Percentiles rank a stretch among this genome's conserved stretches.
Conservation (phyloP, 2,329 filamentous ascomycete genomes). For the Akanthomyces muscarius region DNA sequence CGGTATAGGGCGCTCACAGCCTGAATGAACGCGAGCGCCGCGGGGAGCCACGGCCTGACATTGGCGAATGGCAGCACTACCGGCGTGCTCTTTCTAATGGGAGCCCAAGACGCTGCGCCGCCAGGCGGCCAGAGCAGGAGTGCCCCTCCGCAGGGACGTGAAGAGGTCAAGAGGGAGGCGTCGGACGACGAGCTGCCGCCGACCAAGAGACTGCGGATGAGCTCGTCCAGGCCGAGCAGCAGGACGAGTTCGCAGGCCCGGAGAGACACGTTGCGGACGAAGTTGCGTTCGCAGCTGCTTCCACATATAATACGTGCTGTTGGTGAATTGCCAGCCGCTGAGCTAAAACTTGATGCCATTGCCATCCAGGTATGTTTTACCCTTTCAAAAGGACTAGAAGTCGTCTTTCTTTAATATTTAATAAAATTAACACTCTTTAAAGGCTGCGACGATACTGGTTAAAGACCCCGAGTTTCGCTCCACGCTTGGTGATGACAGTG, state of each 20-base stretch:
- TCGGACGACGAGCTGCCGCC: neutral
- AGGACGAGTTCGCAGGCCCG: neutral
- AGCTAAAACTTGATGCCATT: constrained; percentile 27
- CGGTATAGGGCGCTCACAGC: neutral
- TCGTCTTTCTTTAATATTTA: neutral
- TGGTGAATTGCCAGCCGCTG: constrained; percentile 21
- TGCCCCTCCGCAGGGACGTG: too few relatives aligned
- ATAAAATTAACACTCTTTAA: constrained; percentile 16
- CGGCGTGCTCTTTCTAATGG: neutral
- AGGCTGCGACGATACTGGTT: constrained; percentile 17
- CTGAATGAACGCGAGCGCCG: neutral
- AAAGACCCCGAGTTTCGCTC: constrained; percentile 1
- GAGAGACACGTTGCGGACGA: constrained; percentile 23
- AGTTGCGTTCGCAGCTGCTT: constrained; percentile 30
- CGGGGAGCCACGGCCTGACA: neutral
- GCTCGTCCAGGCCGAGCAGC: neutral
- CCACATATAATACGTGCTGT: constrained; percentile 30
- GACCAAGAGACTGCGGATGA: neutral
- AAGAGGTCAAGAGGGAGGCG: neutral
- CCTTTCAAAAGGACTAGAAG: too few relatives aligned
- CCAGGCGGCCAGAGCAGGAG: too few relatives aligned
- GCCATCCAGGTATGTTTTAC: constrained; percentile 27
- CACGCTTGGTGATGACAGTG: neutral
- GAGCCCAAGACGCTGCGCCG: neutral
- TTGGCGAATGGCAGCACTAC: neutral